Evolutionary conservation across 805 yeast genomes (phyloP), one percentile per base, ranked within the genome.

Genomic region (Wickerhamomyces strasburgensis): DNA sequence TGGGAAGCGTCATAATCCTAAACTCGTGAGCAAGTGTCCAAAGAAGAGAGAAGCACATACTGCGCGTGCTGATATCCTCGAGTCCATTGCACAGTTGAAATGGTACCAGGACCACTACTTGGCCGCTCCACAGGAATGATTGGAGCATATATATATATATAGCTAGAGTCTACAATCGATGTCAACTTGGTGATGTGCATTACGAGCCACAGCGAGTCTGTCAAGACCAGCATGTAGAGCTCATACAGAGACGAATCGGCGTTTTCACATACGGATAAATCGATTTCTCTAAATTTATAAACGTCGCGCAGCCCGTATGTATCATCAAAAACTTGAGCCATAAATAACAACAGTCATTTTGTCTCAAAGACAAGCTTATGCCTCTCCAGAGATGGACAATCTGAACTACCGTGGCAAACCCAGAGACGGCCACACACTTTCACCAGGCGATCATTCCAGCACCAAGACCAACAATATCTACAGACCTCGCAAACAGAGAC

Each of bases 31-130:
- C 40, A 54, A 50, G 38, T 67, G 62, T 47, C 98, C 90, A 5
- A 66, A 60, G 27, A 93, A 94, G 61, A 62, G 61, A 33, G 69
- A 73, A 15, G 71, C 72, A 1, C 99, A 93, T 59, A 90, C 98
- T 0, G 98, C 99, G 0, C 75, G 73, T 45, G 69, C 78, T 13
- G 99, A 93, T 58, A 93, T 93, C 33, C 49, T 84, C 33, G 98
- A 93, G 58, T 85, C 96, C 51, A 90, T 93, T 29, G 73, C 61
- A 7, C 96, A 93, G 58, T 65, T 93, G 54, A 71, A 67, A 47
- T 93, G 88, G 84, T 86, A 81, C 58, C 62, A 72, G 39, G 75
- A 80, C 14, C 65, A 83, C 51, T 88, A 84, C 55, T 69, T 84
- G 42, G 58, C 62, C 21, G 47, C 41, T 9, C 53, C 52, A 9